Evolutionary conservation across 306 rosid genomes (phyloP).

Genomic region (Glycyrrhiza uralensis): DNA sequence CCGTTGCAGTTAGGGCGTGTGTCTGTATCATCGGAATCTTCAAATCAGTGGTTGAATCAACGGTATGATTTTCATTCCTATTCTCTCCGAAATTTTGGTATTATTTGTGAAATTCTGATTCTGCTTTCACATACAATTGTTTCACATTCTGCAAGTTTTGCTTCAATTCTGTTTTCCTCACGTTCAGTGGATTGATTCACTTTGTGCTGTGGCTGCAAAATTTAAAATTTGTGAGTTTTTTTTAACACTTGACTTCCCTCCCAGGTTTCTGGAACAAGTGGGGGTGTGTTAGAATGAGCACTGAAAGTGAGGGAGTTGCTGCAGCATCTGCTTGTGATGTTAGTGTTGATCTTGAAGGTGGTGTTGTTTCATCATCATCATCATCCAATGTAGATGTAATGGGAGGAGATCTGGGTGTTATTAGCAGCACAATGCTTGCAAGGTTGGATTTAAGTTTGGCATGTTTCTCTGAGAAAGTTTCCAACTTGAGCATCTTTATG

Average conservation of each 20-base stretch:
- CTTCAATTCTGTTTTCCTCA: background rate
- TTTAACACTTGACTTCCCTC: constrained; percentile 19
- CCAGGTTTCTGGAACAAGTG: constrained; percentile 24
- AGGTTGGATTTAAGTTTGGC: constrained; percentile 54
- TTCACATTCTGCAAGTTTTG: background rate
- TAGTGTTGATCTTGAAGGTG: constrained; percentile 29
- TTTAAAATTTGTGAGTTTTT: background rate
- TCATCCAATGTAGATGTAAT: constrained; percentile 26
- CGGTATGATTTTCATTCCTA: background rate
- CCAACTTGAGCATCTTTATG: constrained; percentile 50
- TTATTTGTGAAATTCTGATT: background rate
- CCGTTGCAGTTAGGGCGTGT: background rate
- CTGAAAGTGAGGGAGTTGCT: constrained; percentile 16
- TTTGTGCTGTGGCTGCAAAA: background rate
- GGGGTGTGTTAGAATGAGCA: constrained; percentile 40
- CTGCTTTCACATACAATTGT: background rate
- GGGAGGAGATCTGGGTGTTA: constrained; percentile 43
- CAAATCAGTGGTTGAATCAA: background rate
- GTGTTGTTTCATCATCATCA: constrained; percentile 16
- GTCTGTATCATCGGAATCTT: background rate
- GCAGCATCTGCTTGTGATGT: constrained; percentile 25
- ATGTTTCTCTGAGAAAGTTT: constrained; percentile 55
- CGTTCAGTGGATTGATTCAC: background rate
- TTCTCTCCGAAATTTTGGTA: background rate
- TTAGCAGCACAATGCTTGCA: constrained; percentile 30